A percentile compares a stretch with the other conserved stretches of the same genome.
Evolutionary conservation across 345 rosid genomes (phyloP).

Genomic region (Geranium rotundifolium): DNA sequence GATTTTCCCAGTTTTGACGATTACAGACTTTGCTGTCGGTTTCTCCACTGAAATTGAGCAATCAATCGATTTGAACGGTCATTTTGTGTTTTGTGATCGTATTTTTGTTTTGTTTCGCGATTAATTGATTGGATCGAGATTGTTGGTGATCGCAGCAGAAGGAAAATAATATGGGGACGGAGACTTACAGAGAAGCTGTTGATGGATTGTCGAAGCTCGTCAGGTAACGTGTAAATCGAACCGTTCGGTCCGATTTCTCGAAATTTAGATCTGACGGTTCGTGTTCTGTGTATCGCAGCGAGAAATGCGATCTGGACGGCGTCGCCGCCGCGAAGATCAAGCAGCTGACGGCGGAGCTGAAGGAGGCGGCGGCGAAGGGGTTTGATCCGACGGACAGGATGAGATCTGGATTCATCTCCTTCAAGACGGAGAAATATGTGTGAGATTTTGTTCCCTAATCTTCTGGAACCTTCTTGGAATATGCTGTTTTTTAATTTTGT

Average conservation of each 20-base stretch:
- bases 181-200: constrained; percentile 64
- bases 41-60: no score
- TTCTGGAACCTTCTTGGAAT: neutral
- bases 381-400: constrained; percentile 51
- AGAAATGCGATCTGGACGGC: constrained; percentile 46
- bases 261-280: neutral
- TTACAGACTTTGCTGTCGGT: no score
- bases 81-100: no score
- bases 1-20: no score
- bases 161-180: constrained; percentile 56
- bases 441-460: constrained; percentile 19
- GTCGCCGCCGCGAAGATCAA: constrained; percentile 78
- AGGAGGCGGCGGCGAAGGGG: constrained; percentile 25
- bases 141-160: constrained; percentile 17
- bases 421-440: constrained; percentile 74
- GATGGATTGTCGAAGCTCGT: constrained; percentile 68
- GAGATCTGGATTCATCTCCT: constrained; percentile 59
- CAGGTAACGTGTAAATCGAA: constrained; percentile 31
- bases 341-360: constrained; percentile 65
- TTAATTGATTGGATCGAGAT: no score
- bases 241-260: neutral
- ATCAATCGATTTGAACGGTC: no score
- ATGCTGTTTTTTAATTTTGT: neutral
- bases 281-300: constrained; percentile 34
- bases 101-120: no score